A percentile compares a stretch with the other conserved stretches of the same genome.
Evolutionary conservation across 495 filamentous ascomycete species (phyloP).

Genomic region (Rhypophila decipiens): DNA sequence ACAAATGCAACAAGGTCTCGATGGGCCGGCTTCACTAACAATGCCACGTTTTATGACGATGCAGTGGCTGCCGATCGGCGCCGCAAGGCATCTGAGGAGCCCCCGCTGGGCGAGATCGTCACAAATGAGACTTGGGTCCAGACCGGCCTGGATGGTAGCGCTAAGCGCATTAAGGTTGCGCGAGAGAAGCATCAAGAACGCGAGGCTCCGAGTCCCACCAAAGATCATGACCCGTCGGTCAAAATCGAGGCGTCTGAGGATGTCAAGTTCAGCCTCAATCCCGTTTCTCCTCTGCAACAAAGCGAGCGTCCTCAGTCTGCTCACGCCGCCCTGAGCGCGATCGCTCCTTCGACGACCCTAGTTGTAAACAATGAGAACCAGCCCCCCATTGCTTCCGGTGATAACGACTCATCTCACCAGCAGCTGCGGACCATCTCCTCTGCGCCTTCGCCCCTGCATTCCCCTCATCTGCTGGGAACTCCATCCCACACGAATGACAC

Average conservation of each 20-base stretch:
- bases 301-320: not conserved
- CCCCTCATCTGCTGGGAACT: not conserved
- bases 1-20: conserved; percentile 2
- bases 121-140: conserved; percentile 26
- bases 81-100: conserved; percentile 23
- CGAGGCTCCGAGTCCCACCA: not conserved
- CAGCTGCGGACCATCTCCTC: not conserved
- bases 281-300: not conserved
- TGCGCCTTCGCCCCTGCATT: not conserved
- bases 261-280: not conserved
- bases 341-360: not conserved
- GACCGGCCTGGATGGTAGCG: conserved; percentile 20
- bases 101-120: conserved; percentile 1
- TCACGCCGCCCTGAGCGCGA: not conserved
- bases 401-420: too few species aligned
- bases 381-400: too few species aligned
- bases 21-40: conserved; percentile 20
- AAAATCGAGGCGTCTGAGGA: not conserved
- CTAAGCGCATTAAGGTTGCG: conserved; percentile 38
- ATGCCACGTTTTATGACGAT: conserved; percentile 14
- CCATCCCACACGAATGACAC: not conserved
- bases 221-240: too few species aligned
- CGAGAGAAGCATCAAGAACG: conserved; percentile 16
- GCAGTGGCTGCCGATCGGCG: conserved; percentile 18
- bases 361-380: not conserved